phyloP scores from a whole-genome alignment of 2,329 filamentous ascomycete species.

The Venturia asperata region DNA sequence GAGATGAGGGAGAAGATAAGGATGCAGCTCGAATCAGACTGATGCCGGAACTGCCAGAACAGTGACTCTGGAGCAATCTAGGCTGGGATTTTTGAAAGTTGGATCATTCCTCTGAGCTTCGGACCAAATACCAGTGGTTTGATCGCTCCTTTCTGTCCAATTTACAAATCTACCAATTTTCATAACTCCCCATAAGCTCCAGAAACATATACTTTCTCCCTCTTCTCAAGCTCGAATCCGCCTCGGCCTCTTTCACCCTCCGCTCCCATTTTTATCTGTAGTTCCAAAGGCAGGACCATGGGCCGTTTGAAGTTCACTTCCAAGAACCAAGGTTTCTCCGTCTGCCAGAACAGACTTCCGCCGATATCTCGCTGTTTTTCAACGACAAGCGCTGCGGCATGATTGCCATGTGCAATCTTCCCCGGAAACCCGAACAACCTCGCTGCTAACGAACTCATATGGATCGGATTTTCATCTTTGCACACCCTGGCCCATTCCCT shows the following conservation, averaged over 20 bases:
- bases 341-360: not conserved
- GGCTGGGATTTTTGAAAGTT: too few species aligned
- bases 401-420: not conserved
- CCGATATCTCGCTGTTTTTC: not conserved
- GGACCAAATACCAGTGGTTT: too few species aligned
- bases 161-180: not conserved
- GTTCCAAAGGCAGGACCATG: not conserved
- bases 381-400: not conserved
- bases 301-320: not conserved
- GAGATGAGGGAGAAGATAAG: not conserved
- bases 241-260: not conserved
- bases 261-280: not conserved
- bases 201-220: not conserved
- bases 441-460: conserved; percentile 3
- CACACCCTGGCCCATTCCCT: not conserved
- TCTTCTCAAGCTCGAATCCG: not conserved
- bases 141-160: too few species aligned
- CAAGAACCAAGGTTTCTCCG: not conserved
- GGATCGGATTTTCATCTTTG: conserved; percentile 6
- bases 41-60: not conserved
- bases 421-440: not conserved
- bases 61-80: too few species aligned
- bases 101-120: too few species aligned
- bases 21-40: not conserved
- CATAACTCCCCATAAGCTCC: not conserved